phyloP scores from a whole-genome alignment of 768 basidiomycete species.

The Termitomyces sp. region DNA sequence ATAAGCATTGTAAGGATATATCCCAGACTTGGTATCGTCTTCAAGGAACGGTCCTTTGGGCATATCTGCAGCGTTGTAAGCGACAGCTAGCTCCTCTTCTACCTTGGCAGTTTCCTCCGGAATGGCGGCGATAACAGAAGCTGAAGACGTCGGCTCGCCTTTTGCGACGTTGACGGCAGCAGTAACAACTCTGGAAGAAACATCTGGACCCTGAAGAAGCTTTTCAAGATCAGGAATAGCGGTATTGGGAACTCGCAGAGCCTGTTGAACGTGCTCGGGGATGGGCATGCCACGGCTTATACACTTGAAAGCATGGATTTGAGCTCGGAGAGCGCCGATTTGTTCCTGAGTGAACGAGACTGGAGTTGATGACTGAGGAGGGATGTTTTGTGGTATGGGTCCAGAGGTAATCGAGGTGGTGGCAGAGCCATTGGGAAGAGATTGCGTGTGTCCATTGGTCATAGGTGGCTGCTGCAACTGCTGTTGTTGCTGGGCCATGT shows the following conservation, averaged over 20 bases:
- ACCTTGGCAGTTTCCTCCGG: constrained; percentile 47
- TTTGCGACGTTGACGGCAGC: constrained; percentile 74
- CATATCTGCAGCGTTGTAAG: constrained; percentile 53
- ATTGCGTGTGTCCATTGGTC: constrained; percentile 46
- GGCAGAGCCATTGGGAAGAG: constrained; percentile 35
- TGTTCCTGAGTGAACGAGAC: constrained; percentile 79
- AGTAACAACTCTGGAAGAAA: constrained; percentile 63
- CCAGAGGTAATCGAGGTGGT: constrained; percentile 46
- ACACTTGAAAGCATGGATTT: constrained; percentile 80
- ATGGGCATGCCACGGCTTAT: constrained; percentile 63
- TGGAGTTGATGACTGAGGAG: constrained; percentile 62
- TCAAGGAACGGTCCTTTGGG: constrained; percentile 78
- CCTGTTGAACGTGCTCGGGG: constrained; percentile 67
- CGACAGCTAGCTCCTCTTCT: constrained; percentile 46
- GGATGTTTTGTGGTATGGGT: constrained; percentile 47
- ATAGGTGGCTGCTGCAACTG: constrained; percentile 28
- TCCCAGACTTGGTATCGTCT: constrained; percentile 72
- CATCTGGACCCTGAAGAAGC: constrained; percentile 57
- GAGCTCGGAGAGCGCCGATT: constrained; percentile 71
- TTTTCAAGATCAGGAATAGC: constrained; percentile 64
- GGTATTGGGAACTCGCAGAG: constrained; percentile 62
- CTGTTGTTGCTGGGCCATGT: constrained; percentile 28
- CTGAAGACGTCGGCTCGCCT: constrained; percentile 34
- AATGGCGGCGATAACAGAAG: constrained; percentile 23
- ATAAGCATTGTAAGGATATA: constrained; percentile 93